Conservation (phyloP, 1,284 basidiomycete species). For the Fomitopsis betulina region DNA sequence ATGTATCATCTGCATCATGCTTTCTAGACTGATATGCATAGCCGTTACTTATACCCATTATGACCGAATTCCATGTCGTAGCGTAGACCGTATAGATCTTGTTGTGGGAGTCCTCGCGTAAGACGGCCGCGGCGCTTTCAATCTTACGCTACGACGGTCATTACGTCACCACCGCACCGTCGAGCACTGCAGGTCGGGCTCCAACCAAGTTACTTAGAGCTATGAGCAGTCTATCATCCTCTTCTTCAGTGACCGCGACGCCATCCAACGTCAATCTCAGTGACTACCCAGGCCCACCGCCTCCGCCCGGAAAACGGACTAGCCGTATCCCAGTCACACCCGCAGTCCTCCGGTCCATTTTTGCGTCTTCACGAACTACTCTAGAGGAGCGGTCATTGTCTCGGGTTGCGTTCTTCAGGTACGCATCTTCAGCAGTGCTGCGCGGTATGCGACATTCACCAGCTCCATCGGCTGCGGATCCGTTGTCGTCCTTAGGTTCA, state of each 20-base stretch:
- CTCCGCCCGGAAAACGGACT: conserved; percentile 23
- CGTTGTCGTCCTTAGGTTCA: conserved; percentile 44
- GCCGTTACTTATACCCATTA: background rate
- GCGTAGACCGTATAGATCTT: background rate
- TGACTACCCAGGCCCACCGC: conserved; percentile 11
- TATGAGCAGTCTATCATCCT: conserved; percentile 24
- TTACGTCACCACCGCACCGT: background rate
- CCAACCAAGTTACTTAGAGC: background rate
- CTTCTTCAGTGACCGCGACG: conserved; percentile 22
- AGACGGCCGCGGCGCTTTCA: background rate
- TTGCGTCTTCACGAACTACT: conserved; percentile 74
- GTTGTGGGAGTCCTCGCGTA: background rate
- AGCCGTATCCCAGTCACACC: conserved; percentile 77
- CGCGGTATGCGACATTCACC: background rate
- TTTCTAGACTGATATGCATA: conserved; percentile 1
- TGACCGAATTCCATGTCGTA: background rate
- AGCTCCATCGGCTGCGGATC: background rate
- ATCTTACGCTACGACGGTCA: background rate
- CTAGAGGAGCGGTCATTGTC: conserved; percentile 78
- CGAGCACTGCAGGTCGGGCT: background rate
- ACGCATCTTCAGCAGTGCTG: conserved; percentile 9
- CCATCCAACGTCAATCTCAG: conserved; percentile 21
- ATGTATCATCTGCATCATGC: conserved; percentile 2
- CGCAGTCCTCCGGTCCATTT: conserved; percentile 72
- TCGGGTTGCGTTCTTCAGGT: conserved; percentile 81